These are phyloP conservation scores for Teunomyces gatunensis DNA, from an alignment of 805 yeast species.

Conservation along the genomic window DNA sequence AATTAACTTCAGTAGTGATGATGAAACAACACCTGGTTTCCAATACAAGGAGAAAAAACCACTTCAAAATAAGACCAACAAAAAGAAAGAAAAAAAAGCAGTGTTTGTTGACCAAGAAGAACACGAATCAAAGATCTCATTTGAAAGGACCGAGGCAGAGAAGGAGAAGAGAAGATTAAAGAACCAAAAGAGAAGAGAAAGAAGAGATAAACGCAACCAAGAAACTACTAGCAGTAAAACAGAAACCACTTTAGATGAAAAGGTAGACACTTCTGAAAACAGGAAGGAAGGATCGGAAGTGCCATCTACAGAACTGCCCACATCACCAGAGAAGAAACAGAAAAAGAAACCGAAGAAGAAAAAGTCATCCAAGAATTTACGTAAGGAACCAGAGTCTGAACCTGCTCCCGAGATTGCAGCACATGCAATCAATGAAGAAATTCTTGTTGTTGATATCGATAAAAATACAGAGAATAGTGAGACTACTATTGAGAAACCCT, in stretches of 20 bases:
- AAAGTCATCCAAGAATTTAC: not conserved
- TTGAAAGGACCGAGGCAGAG: constrained; percentile 10
- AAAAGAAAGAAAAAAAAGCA: constrained; percentile 10
- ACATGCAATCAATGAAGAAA: not conserved
- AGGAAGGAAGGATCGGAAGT: not conserved
- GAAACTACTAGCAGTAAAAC: not conserved
- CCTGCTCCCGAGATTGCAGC: not conserved
- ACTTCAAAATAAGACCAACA: not conserved
- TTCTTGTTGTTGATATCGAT: not conserved
- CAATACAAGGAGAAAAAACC: constrained; percentile 2
- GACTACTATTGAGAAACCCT: not conserved
- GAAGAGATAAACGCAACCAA: constrained; percentile 12
- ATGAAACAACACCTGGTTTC: constrained; percentile 7
- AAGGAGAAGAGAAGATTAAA: constrained; percentile 13
- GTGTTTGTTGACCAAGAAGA: constrained; percentile 11
- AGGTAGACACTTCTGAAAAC: not conserved
- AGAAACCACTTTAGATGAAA: not conserved
- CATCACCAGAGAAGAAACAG: not conserved
- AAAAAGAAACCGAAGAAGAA: not conserved
- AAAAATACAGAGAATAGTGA: not conserved
- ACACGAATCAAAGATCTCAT: not conserved
- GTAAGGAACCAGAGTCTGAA: not conserved
- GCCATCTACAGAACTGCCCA: not conserved
- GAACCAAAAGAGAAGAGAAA: constrained; percentile 16
- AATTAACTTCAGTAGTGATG: constrained; percentile 24